These are phyloP conservation scores for Xylaria acuta DNA, from an alignment of 495 filamentous ascomycete species.

Conservation along the genomic window DNA sequence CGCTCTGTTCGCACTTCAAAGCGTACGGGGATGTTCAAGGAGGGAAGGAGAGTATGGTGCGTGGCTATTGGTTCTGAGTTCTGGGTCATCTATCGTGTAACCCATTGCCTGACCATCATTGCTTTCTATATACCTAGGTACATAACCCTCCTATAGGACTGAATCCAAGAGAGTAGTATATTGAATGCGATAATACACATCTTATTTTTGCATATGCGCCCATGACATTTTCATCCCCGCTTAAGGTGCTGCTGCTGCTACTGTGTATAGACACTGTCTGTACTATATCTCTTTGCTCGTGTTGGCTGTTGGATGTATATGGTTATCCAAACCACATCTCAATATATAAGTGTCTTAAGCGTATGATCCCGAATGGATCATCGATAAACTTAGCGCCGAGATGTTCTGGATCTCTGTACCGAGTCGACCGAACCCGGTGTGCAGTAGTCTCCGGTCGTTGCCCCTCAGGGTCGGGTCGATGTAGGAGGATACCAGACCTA, in stretches of 20 bases:
- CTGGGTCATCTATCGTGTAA: neutral
- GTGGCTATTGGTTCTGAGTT: neutral
- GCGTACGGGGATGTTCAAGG: constrained; percentile 5
- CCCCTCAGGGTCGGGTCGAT: neutral
- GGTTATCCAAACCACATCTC: neutral
- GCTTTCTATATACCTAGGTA: neutral
- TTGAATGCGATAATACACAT: neutral
- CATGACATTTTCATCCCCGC: neutral
- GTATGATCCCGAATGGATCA: constrained; percentile 1
- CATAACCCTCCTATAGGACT: neutral
- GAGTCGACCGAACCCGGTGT: constrained; percentile 7
- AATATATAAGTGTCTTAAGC: neutral
- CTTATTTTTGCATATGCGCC: neutral
- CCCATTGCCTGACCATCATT: neutral
- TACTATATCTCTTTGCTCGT: neutral
- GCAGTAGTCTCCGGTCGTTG: neutral
- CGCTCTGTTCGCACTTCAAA: neutral
- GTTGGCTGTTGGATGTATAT: neutral
- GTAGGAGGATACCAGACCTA: neutral
- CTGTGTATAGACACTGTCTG: neutral
- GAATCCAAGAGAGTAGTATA: neutral
- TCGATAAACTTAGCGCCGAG: neutral
- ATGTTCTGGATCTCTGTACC: neutral
- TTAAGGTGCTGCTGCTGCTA: neutral
- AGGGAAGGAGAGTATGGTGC: constrained; percentile 21